phyloP scores from a whole-genome alignment of 2,329 filamentous ascomycete genomes.

The Sporothrix euskadiensis region DNA sequence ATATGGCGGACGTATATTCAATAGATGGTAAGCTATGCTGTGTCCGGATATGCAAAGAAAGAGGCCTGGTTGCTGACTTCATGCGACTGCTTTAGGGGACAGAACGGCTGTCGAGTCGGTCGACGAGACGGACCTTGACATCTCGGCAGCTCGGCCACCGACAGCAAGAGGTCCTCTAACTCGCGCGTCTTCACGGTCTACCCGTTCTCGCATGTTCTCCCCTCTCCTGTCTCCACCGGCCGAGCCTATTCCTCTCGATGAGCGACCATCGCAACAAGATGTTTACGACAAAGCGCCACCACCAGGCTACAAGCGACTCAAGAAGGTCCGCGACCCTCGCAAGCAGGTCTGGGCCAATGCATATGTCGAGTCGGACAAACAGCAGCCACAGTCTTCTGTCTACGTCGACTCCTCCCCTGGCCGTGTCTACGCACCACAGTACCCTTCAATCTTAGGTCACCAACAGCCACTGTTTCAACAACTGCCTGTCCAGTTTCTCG shows the following conservation, averaged over 20 bases:
- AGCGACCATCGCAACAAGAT: neutral
- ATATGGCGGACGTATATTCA: neutral
- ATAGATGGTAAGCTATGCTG: no score
- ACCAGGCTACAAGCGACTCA: slow-evolving; percentile 31
- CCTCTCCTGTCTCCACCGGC: neutral
- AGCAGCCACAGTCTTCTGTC: neutral
- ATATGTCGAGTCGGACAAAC: no score
- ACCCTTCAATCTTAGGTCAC: neutral
- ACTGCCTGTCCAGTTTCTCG: neutral
- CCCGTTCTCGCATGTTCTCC: neutral
- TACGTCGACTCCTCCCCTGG: neutral
- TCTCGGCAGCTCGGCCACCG: neutral
- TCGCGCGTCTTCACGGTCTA: neutral
- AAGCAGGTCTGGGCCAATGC: neutral
- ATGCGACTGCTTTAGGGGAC: neutral
- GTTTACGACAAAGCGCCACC: slow-evolving; percentile 28
- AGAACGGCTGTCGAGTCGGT: neutral
- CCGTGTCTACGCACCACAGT: neutral
- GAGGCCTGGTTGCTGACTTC: neutral
- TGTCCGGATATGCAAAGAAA: neutral
- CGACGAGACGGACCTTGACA: slow-evolving; percentile 1
- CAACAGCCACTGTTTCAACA: neutral
- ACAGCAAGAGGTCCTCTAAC: neutral
- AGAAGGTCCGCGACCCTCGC: neutral
- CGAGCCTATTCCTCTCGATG: neutral